These are phyloP conservation scores for Euphorbia pulcherrima DNA, from an alignment of 345 rosid species.

Conservation along the genomic window DNA sequence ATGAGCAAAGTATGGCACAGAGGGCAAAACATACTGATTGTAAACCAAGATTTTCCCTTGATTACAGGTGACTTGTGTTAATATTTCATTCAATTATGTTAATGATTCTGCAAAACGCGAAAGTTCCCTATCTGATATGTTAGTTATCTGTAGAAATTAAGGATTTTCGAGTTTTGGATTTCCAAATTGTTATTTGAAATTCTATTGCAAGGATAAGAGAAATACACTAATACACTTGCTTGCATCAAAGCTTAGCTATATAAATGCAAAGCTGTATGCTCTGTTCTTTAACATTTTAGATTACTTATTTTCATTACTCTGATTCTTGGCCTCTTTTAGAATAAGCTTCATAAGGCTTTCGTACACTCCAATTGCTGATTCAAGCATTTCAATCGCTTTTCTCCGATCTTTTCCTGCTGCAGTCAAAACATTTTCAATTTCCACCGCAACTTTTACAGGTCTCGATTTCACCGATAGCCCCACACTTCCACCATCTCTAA, in stretches of 20 bases:
- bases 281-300: background rate
- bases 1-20: background rate
- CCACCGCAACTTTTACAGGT: conserved; percentile 15
- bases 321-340: conserved; percentile 38
- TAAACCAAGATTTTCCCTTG: background rate
- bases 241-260: no score
- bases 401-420: conserved; percentile 27
- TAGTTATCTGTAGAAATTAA: background rate
- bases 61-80: background rate
- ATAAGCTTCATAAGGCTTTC: conserved; percentile 36
- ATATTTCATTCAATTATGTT: background rate
- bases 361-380: conserved; percentile 38
- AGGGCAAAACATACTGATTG: background rate
- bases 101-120: background rate
- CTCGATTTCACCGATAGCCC: conserved; percentile 11
- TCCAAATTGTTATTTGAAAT: no score
- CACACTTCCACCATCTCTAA: background rate
- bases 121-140: background rate
- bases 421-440: conserved; percentile 23
- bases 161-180: no score
- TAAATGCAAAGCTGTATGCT: no score
- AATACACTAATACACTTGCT: no score
- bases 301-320: background rate
- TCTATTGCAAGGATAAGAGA: no score
- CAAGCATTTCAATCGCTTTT: conserved; percentile 39